Evolutionary conservation across 306 rosid species (phyloP), one percentile per base, ranked within the genome.

Genomic region (Castanopsis chinensis): DNA sequence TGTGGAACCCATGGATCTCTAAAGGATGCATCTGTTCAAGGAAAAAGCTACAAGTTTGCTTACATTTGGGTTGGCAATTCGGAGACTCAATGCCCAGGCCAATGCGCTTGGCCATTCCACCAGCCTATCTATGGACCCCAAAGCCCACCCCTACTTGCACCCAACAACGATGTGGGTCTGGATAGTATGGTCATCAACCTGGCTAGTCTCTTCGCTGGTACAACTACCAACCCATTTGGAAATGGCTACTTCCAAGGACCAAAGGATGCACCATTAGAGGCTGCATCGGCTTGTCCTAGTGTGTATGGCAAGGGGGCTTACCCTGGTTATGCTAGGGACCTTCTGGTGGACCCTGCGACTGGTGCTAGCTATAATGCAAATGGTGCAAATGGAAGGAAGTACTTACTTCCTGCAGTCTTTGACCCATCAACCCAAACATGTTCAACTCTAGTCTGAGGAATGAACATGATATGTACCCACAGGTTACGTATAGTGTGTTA

Each of bases 61-160:
- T 90, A 90, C 83, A 37, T 88, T 33, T 92, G 94, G 97, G 94
- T 88, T 3, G 97, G 94, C 15, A 88, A 92, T 55, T 90, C 97
- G 0, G 91, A 81, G 74, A 87, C 81, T 2, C 97, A 92, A 5
- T 92, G 97, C 73, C 94, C 94, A 0, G 92, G 94, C 3, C 88
- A 88, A 20, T 92, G 97, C 19, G 92, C 92, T 0, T 92, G 94
- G 96, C 90, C 93, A 0, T 91, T 86, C 75, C 93, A 91, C 67
- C 90, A 85, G 45, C 90, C 93, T 4, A 60, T 90, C 15, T 88
- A 92, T 14, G 97, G 94, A 0, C 89, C 92, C 1, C 90, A 88
- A 59, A 74, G 68, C 70, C 83, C 90, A 17, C 85, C 90, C 0
- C 74, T 92, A 73, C 85, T 88, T 23, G 83, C 92, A 1, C 92